Percentiles rank a stretch among this genome's conserved stretches.
These are phyloP conservation scores for Achaetomiella virescens DNA, from an alignment of 495 filamentous ascomycete genomes.

Conservation along the genomic window DNA sequence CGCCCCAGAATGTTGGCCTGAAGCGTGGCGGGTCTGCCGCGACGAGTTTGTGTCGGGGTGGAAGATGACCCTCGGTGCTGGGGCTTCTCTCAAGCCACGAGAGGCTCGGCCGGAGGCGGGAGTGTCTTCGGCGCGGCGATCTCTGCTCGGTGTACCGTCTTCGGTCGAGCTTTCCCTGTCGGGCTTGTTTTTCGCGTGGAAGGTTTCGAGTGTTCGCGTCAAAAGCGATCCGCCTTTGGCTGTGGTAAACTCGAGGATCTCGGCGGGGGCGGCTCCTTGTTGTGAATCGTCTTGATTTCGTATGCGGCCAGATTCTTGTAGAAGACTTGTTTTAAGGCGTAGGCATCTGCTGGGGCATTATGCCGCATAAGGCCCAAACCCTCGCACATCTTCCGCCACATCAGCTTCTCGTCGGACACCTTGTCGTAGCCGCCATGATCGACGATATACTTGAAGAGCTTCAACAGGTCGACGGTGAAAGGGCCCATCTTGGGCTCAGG, in stretches of 20 bases:
- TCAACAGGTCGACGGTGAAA: slow-evolving; percentile 62
- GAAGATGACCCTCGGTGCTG: slow-evolving; percentile 73
- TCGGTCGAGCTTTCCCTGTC: slow-evolving; percentile 51
- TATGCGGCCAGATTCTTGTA: slow-evolving; percentile 80
- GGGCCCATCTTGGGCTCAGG: slow-evolving; percentile 66
- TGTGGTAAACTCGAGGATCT: slow-evolving; percentile 70
- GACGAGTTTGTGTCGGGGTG: slow-evolving; percentile 63
- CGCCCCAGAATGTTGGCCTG: slow-evolving; percentile 36
- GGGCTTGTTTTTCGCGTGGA: slow-evolving; percentile 37
- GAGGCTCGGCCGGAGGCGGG: slow-evolving; percentile 51
- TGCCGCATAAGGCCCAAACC: slow-evolving; percentile 55
- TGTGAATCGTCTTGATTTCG: slow-evolving; percentile 66
- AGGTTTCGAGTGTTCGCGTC: slow-evolving; percentile 73
- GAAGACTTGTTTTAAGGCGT: slow-evolving; percentile 71
- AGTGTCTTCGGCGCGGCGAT: slow-evolving; percentile 56
- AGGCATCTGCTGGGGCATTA: slow-evolving; percentile 65
- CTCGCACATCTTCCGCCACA: slow-evolving; percentile 66
- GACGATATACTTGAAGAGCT: slow-evolving; percentile 63
- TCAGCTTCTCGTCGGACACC: slow-evolving; percentile 69
- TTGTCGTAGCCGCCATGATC: slow-evolving; percentile 74
- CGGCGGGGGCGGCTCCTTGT: slow-evolving; percentile 70
- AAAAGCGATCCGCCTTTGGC: slow-evolving; percentile 70
- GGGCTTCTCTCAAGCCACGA: slow-evolving; percentile 68
- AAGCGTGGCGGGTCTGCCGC: slow-evolving; percentile 52
- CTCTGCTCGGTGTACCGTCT: slow-evolving; percentile 58